phyloP scores from a whole-genome alignment of 2,329 filamentous ascomycete species.

The Erysiphe pulchra region DNA sequence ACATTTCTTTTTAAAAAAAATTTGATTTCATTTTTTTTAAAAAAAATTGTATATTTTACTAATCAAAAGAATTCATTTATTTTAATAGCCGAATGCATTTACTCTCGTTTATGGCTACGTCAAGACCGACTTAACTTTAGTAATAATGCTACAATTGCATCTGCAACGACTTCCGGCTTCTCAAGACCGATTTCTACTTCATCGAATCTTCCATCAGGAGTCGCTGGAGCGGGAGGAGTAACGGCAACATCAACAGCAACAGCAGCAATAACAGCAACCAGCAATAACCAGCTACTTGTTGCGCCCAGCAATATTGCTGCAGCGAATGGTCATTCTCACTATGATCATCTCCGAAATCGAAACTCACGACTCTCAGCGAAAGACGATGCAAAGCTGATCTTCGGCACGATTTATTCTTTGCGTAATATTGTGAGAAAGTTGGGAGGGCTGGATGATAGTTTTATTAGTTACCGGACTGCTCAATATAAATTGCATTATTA shows the following conservation, averaged over 20 bases:
- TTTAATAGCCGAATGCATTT: constrained; percentile 74
- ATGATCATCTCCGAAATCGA: constrained; percentile 11
- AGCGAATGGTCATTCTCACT: constrained; percentile 14
- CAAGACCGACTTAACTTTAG: constrained; percentile 5
- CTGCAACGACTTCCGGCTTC: constrained; percentile 2
- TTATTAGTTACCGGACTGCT: constrained; percentile 76
- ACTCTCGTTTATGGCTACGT: constrained; percentile 55
- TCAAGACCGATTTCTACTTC: constrained; percentile 22
- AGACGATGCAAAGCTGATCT: constrained; percentile 91
- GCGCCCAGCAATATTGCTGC: constrained; percentile 16
- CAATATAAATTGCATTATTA: constrained; percentile 99
- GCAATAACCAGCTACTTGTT: neutral
- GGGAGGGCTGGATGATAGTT: constrained; percentile 78
- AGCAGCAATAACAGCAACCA: constrained; percentile 7
- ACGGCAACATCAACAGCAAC: too few species aligned
- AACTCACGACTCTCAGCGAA: constrained; percentile 20
- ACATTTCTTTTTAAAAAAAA: too few species aligned
- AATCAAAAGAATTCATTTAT: neutral
- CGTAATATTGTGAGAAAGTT: constrained; percentile 94
- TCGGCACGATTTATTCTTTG: constrained; percentile 86
- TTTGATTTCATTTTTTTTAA: too few species aligned
- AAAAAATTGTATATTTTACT: neutral
- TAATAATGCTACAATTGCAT: neutral
- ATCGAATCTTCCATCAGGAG: constrained; percentile 6
- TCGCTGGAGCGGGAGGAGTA: too few species aligned